These are phyloP conservation scores for Plicaturopsis crispa DNA, from an alignment of 768 basidiomycete species.

Conservation along the genomic window DNA sequence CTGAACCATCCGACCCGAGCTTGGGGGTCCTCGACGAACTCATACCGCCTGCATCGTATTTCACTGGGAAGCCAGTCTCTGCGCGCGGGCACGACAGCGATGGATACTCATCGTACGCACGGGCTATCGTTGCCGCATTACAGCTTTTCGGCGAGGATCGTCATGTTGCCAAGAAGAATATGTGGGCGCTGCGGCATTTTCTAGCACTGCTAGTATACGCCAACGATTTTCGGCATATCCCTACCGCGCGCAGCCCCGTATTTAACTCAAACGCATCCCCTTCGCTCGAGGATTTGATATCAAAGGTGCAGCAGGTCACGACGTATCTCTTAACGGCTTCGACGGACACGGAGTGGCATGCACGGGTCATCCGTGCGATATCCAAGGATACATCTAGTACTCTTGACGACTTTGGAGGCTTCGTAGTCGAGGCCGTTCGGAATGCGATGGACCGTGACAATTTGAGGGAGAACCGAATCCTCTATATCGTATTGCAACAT, in stretches of 20 bases:
- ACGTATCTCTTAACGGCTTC: constrained; percentile 56
- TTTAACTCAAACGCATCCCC: constrained; percentile 33
- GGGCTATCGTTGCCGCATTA: constrained; percentile 50
- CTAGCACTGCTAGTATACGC: constrained; percentile 56
- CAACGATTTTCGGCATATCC: constrained; percentile 50
- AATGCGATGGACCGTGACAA: constrained; percentile 9
- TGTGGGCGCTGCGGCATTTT: constrained; percentile 68
- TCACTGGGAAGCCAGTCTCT: constrained; percentile 6
- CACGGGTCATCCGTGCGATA: constrained; percentile 27
- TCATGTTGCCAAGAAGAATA: constrained; percentile 44
- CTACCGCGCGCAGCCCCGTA: constrained; percentile 37
- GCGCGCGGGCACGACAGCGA: constrained; percentile 29
- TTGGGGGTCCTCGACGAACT: constrained; percentile 53
- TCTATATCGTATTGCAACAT: constrained; percentile 55
- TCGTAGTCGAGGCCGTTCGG: constrained; percentile 23
- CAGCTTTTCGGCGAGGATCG: constrained; percentile 52
- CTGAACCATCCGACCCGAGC: constrained; percentile 42
- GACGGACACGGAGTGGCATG: constrained; percentile 45
- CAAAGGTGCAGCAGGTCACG: constrained; percentile 41
- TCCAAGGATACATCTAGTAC: constrained; percentile 15
- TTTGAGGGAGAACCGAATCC: constrained; percentile 47
- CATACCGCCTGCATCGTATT: constrained; percentile 35
- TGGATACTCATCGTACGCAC: constrained; percentile 59
- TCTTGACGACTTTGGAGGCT: constrained; percentile 17
- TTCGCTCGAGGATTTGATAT: constrained; percentile 31